Percentiles rank a stretch among this genome's conserved stretches.
Evolutionary conservation across 768 basidiomycete species (phyloP).

Genomic region (Brasilioporus rufonigricans): DNA sequence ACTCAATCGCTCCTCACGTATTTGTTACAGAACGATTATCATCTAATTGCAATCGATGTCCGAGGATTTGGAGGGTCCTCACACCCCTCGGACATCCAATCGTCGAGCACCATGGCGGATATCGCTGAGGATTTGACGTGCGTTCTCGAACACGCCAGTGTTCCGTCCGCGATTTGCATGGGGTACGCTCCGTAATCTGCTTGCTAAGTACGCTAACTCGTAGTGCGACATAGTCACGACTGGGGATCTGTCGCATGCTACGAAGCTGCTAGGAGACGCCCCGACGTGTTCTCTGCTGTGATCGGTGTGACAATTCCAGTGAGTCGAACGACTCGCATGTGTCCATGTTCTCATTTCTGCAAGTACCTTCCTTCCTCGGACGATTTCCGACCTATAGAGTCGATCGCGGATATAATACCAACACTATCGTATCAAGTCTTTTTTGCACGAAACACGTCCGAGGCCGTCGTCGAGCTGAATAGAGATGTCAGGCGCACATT

Average conservation of each 20-base stretch:
- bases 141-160: too few species aligned
- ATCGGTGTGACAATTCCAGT: constrained; percentile 63
- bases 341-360: not conserved
- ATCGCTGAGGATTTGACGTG: too few species aligned
- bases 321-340: constrained; percentile 13
- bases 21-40: too few species aligned
- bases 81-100: too few species aligned
- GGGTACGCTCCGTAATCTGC: constrained; percentile 38
- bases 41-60: too few species aligned
- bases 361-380: constrained; percentile 59
- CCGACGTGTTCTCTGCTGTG: constrained; percentile 60
- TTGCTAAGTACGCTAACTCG: not conserved
- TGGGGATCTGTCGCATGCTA: constrained; percentile 72
- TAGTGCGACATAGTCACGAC: constrained; percentile 52
- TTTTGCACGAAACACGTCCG: constrained; percentile 49
- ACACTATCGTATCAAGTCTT: constrained; percentile 62
- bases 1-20: too few species aligned
- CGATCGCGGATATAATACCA: constrained; percentile 42
- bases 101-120: too few species aligned
- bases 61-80: too few species aligned
- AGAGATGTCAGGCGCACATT: constrained; percentile 54
- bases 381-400: constrained; percentile 45
- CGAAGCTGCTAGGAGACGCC: constrained; percentile 65
- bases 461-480: constrained; percentile 53
- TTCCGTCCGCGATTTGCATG: too few species aligned